Base-by-base conservation (phyloP, 768 basidiomycete genomes). In the Leucocoprinus leucothites region DNA sequence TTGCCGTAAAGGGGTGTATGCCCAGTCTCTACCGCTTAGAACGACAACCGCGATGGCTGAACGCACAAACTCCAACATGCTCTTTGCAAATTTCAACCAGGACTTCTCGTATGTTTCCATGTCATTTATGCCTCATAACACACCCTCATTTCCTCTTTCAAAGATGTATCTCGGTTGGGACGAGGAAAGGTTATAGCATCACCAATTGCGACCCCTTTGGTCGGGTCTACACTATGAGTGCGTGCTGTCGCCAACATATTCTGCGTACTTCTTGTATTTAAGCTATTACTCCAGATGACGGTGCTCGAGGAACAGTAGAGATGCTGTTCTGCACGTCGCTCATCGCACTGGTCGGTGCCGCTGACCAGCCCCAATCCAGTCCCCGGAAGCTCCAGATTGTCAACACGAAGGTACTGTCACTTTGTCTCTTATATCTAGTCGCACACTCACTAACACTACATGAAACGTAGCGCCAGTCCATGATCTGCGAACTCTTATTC, bases 271-370 rank as follows among this genome's bases (percentile, higher is more conserved):
- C 16, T 21, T 16, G 2, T 3, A 2, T 11, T 8, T 47, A 35
- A n/a, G 16, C 2, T 7, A 21, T 48, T 24, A 48, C 18, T 25
- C 26, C 58, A 93, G 96, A 89, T 63, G 94, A 98, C 57, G 95
- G 96, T 7, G 92, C 96, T 1, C 82, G 91, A 16, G 94, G 94
- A 21, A 97, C 97, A 59, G 96, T 98, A 14, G 97, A 99, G 72
- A 99, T 99, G 97, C 79, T 99, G 57, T 99, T 99, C 76, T 98
- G 95, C 74, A 99, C 97, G 4, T 97, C 94, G 19, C 82, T 99
- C 58, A 93, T 99, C 45, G 97, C 97, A 0, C 80, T 99, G 28
- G 97, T 98, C 19, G 97, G 97, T 7, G 93, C 94, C 2, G 94
- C 94, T 13, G 94, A 97, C 73, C 89, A 93, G 45, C 91, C 94